These are phyloP conservation scores for Acacia pycnantha DNA, from an alignment of 331 rosid genomes.

Conservation along the genomic window DNA sequence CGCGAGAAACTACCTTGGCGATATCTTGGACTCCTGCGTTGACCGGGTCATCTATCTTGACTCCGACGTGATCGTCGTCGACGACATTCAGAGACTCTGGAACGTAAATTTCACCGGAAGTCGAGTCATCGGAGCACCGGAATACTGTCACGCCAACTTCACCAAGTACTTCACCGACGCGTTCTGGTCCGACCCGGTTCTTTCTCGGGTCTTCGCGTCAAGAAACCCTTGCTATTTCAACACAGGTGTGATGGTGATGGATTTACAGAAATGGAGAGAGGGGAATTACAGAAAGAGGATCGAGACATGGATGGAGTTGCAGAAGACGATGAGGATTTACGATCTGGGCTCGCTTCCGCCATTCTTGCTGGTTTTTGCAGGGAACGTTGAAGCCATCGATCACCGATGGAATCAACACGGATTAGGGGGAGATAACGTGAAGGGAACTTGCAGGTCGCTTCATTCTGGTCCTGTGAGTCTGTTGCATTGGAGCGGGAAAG, in stretches of 20 bases:
- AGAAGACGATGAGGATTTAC: conserved; percentile 52
- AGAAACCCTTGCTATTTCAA: conserved; percentile 61
- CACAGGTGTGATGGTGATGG: conserved; percentile 76
- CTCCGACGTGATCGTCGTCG: conserved; percentile 60
- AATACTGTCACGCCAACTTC: conserved; percentile 71
- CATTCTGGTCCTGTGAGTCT: conserved; percentile 70
- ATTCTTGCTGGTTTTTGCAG: conserved; percentile 55
- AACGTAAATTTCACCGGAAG: conserved; percentile 29
- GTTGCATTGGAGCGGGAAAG: conserved; percentile 77
- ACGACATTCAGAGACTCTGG: conserved; percentile 73
- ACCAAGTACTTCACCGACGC: conserved; percentile 63
- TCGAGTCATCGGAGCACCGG: conserved; percentile 71
- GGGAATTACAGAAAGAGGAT: conserved; percentile 51
- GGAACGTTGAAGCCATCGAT: conserved; percentile 53
- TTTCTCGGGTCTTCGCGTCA: conserved; percentile 50
- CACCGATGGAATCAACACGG: conserved; percentile 70
- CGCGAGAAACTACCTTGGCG: conserved; percentile 70
- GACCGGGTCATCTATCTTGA: conserved; percentile 68
- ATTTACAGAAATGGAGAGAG: conserved; percentile 46
- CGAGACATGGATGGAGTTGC: conserved; percentile 66
- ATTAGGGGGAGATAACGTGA: conserved; percentile 65
- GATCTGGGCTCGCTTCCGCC: conserved; percentile 68
- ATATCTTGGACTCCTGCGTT: conserved; percentile 52
- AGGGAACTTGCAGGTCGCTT: conserved; percentile 56
- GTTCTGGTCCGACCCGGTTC: conserved; percentile 71